Evolutionary conservation across 2,329 filamentous ascomycete genomes (phyloP), one percentile per base, ranked within the genome.

Genomic region (Alternaria hordeiaustralica): DNA sequence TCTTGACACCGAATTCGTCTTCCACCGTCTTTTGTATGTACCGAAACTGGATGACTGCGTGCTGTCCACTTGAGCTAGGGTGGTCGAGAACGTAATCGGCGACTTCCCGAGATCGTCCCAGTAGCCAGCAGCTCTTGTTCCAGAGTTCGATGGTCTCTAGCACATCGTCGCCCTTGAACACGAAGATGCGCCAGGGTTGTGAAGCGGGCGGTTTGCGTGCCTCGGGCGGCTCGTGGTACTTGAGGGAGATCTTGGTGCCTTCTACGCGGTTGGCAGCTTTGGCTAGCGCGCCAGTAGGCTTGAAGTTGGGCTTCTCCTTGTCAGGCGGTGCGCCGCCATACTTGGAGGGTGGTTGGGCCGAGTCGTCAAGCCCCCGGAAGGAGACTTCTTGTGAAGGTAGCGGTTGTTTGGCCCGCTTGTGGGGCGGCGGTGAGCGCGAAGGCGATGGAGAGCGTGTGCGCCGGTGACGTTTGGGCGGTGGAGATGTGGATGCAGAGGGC

Each of bases 201-300:
- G 89, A 90, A 1, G 90, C 76, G 0, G 94, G 86, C 0, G 96
- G 93, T 72, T 97, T 97, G 63, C 96, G 91, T 54, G 95, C 93
- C 83, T 99, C 96, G 11, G 93, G 84, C 2, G 96, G 96, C 81
- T 99, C 96, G 82, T 97, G 92, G 80, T 99, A 99, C 83, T 98
- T 98, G 50, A 99, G 87, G 4, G 93, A 89, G 58, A 97, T 89
- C 21, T 87, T 87, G 4, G 89, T 91, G 61, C 92, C 93, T 10
- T 88, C 88, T 66, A 96, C 89, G 8, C 89, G 89, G 78, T 99
- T 98, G 55, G 94, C 94, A 68, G 93, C 94, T 47, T 94, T 93
- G 3, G 96, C 96, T 18, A 99, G 85, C 8, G 91, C 84, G 26
- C 96, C 96, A 0, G 94, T 94, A 33, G 86, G 88, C 20, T 87